Conservation (phyloP, 139 green algal genomes). For the Desmodesmus armatus region DNA sequence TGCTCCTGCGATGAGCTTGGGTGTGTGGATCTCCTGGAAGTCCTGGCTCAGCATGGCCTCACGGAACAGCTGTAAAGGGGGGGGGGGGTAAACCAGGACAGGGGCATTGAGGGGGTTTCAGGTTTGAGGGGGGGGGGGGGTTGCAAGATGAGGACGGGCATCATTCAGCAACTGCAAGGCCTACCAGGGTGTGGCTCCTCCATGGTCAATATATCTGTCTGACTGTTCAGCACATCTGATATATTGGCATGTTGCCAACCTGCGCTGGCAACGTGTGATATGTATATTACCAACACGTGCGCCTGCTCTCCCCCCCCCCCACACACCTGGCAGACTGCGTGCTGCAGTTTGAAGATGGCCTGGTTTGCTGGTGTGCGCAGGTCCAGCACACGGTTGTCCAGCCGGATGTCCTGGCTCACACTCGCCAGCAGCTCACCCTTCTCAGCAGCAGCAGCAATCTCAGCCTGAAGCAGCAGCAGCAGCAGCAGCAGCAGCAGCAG, state of each 20-base stretch:
- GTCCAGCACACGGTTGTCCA: conserved; percentile 95
- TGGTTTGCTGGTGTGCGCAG: conserved; percentile 98
- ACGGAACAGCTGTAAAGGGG: conserved; percentile 83
- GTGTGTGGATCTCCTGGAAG: conserved; percentile 98
- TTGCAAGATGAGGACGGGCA: too few species aligned
- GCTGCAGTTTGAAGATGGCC: conserved; percentile 97
- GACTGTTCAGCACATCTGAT: too few species aligned
- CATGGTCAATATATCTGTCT: too few species aligned
- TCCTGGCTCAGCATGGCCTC: conserved; percentile 76
- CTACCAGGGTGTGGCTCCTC: too few species aligned
- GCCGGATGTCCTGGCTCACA: conserved; percentile 90
- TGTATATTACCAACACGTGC: too few species aligned
- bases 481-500: conserved; percentile 77
- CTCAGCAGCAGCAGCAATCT: conserved; percentile 64
- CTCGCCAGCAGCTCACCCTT: conserved; percentile 79
- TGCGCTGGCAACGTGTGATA: too few species aligned
- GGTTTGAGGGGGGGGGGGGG: background rate
- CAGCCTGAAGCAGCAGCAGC: too few species aligned
- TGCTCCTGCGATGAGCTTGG: conserved; percentile 91
- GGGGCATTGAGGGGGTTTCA: background rate
- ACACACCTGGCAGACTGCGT: conserved; percentile 82
- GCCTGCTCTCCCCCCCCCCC: background rate
- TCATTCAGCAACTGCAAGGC: background rate
- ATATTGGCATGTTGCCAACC: too few species aligned
- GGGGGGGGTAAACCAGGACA: background rate